These are phyloP conservation scores for Lachancea lanzarotensis DNA, from an alignment of 805 yeast genomes.

Conservation along the genomic window DNA sequence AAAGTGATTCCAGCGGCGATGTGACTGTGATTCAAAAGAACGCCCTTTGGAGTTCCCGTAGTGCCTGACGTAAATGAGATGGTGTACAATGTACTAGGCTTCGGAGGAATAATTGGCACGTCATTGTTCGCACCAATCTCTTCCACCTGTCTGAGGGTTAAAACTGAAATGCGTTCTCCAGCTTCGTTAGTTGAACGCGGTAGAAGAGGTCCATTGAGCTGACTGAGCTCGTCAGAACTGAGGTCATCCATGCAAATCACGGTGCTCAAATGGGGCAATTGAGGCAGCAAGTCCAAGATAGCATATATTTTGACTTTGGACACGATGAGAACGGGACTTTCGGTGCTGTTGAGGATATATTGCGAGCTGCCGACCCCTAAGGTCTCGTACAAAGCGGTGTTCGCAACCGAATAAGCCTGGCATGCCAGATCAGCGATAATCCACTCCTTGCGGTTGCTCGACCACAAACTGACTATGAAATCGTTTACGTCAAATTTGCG, in stretches of 20 bases:
- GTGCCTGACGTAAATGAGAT: constrained; percentile 73
- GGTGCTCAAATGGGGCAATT: constrained; percentile 40
- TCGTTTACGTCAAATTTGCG: constrained; percentile 28
- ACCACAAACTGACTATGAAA: constrained; percentile 50
- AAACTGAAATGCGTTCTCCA: constrained; percentile 36
- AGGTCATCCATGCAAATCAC: constrained; percentile 52
- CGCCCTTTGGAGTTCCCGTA: constrained; percentile 72
- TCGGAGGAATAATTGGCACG: constrained; percentile 41
- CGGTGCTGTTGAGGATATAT: constrained; percentile 55
- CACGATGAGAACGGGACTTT: constrained; percentile 53
- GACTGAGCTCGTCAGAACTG: constrained; percentile 28
- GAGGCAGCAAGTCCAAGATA: constrained; percentile 41
- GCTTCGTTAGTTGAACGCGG: constrained; percentile 23
- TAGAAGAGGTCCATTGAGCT: constrained; percentile 28
- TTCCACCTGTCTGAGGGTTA: constrained; percentile 37
- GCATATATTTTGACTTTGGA: constrained; percentile 45
- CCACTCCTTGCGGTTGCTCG: constrained; percentile 64
- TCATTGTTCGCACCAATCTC: constrained; percentile 39
- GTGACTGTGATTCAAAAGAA: constrained; percentile 46
- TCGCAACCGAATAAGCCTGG: constrained; percentile 47
- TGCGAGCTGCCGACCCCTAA: constrained; percentile 54
- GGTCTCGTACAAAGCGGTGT: constrained; percentile 52
- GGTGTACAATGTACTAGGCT: constrained; percentile 48
- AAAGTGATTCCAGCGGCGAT: constrained; percentile 45
- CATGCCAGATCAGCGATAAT: constrained; percentile 62